Base-by-base conservation (phyloP, 257 asterid genomes). In the Schizonepeta tenuifolia region DNA sequence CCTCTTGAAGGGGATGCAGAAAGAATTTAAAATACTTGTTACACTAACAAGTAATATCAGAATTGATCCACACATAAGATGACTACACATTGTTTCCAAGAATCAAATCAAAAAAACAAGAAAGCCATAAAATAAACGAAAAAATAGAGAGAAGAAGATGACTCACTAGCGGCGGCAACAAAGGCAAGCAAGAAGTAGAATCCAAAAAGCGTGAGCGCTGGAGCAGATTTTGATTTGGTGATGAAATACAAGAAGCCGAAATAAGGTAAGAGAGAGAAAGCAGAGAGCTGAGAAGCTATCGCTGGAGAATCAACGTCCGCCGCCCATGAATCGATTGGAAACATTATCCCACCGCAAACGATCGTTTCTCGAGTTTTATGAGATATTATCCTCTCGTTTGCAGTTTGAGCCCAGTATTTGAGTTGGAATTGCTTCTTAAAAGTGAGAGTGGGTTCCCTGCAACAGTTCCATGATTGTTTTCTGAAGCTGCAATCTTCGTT, bases 311-410 rank as follows among this genome's bases (percentile, higher is more conserved):
- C 96, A 44, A 95, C 40, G 73, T 66, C 86, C 26, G 96, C 95
- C 12, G 96, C 91, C 96, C 98, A 93, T 70, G 93, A 97, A 85
- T 93, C 98, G 79, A 93, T 89, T 1, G 90, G 96, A 65, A 90
- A 82, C 62, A 85, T 26, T 69, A 83, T 75, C 0, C 86, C 90
- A 70, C 79, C 68, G 64, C 87, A 87, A 21, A 79, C 72, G 7
- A 56, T 21, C 53, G 78, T 70, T 51, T 77, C 54, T 60, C 86
- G 47, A 9, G 79, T 70, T 20, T 35, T 75, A 2, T 28, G 61
- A 38, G 10, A 53, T 69, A 67, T 20, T 73, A 60, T 62, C 61
- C 63, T 75, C 43, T 57, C 77, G 11, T 61, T 56, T 58, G 54
- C 82, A 75, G 78, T 54, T 75, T 44, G 75, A 44, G 17, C 33